Evolutionary conservation across 768 basidiomycete genomes (phyloP).

Genomic region (Hortiboletus flavorubellus): DNA sequence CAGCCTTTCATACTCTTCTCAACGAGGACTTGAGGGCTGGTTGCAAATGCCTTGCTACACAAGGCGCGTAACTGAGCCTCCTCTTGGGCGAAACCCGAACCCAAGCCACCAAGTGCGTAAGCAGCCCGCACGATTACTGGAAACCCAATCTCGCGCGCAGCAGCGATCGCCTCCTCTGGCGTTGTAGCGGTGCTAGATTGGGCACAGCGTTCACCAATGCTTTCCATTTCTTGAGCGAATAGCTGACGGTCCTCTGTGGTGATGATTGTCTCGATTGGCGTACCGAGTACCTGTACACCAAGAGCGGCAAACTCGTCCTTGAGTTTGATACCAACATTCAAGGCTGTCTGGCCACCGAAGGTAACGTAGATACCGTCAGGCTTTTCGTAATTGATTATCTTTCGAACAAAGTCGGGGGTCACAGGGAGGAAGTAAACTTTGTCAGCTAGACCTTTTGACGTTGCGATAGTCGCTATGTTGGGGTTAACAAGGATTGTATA

Average conservation of each 20-base stretch:
- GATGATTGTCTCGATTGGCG: constrained; percentile 96
- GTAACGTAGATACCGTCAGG: constrained; percentile 99
- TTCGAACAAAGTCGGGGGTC: constrained; percentile 95
- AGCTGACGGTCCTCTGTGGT: constrained; percentile 94
- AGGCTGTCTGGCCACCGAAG: constrained; percentile 96
- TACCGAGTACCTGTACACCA: constrained; percentile 92
- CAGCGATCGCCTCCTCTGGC: constrained; percentile 74
- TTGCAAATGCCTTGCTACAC: constrained; percentile 94
- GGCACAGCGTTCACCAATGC: constrained; percentile 95
- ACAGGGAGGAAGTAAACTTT: constrained; percentile 99
- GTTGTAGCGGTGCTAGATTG: constrained; percentile 87
- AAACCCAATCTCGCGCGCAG: constrained; percentile 84
- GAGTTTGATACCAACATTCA: constrained; percentile 95
- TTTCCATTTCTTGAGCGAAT: constrained; percentile 91
- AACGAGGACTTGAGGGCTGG: constrained; percentile 96
- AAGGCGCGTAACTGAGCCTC: constrained; percentile 85
- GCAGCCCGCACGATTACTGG: constrained; percentile 97
- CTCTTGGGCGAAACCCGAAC: constrained; percentile 94
- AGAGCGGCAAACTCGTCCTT: constrained; percentile 92
- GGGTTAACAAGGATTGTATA: constrained; percentile 99
- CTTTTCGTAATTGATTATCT: constrained; percentile 98
- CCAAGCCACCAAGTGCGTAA: constrained; percentile 93
- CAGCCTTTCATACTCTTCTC: constrained; percentile 99
- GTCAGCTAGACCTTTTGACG: constrained; percentile 95
- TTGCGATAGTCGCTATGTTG: constrained; percentile 98